Evolutionary conservation across 148 eudicot genomes (phyloP), one percentile per base, ranked within the genome.

Genomic region (Rhododendron mucronatum): DNA sequence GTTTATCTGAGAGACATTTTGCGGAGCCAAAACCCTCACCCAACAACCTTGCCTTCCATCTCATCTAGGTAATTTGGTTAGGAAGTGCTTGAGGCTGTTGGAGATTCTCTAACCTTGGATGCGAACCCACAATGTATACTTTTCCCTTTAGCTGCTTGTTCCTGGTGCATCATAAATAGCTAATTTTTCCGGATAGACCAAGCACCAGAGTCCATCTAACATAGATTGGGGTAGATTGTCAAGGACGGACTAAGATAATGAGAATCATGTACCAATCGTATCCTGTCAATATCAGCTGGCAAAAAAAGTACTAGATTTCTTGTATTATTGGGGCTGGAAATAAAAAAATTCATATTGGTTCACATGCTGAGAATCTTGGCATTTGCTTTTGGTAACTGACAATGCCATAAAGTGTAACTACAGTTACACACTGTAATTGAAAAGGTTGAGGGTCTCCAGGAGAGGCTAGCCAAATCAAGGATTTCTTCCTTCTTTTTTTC

Each of bases 281-380:
- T 78, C 76, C 59, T 26, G 73, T 71, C 75, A 77, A 35, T 84
- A 51, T 84, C 65, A 47, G 33, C 47, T 45, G 26, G 26, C 78
- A 50, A 55, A 28, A 20, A 44, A 78, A 21, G 35, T n/a, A 47
- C 12, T 0, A 41, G 35, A 14, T 35, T 82, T 82, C 33, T 44
- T 33, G n/a, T 12, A 13, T 39, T 71, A 14, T 71, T 30, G 76
- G 35, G 14, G 53, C 18, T 26, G n/a, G 63, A 37, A 76, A 57
- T 55, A 55, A 37, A 74, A 47, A 15, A 57, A 7, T 1, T 83
- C 35, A 63, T 83, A 7, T 47, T 65, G 76, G 76, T 79, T 63
- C 57, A 84, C 39, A 84, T 78, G 57, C 80, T 51, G 79, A 69
- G 78, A 87, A 63, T 84, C 69, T 87, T 84, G 63, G 53, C 73